Evolutionary conservation across 2,329 filamentous ascomycete genomes (phyloP), one percentile per base, ranked within the genome.

Genomic region (Capronia americana): DNA sequence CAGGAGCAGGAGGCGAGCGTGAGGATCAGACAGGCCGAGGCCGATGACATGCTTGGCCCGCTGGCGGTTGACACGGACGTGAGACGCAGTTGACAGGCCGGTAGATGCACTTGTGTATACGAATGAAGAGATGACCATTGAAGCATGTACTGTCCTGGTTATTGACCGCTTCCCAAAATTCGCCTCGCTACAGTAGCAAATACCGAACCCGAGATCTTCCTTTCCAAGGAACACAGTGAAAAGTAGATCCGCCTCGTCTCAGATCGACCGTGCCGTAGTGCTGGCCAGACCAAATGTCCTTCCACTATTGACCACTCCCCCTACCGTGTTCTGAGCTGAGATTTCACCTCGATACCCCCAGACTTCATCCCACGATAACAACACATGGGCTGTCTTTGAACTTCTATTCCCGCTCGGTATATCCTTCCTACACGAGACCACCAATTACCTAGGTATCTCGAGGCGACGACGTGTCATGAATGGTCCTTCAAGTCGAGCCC

Each of bases 1-100:
- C 86, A 89, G 66, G 92, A 88, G 65, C 81, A 79, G 65, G 79
- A 82, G 46, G 71, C 70, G 1, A 64, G 54, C 58, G n/a, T 50
- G 14, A 65, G 68, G 24, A 56, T 23, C 5, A 59, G 64, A 12
- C 65, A 67, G 57, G 58, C 67, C 28, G 68, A 70, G 3, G 48
- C 32, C 14, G 68, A 57, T 41, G 66, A 63, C 12, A 24, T 65
- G 38, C 34, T 68, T 24, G 65, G 44, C 10, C 48, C 63, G n/a
- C 56, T 63, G 14, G 55, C 56, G 11, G n/a, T 61, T 11, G 54
- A 61, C n/a, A 24, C 23, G n/a, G 57, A 65, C 26, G 34, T 23
- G n/a, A 41, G 60, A 55, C 59, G 66, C 11, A 68, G 66, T 44
- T 65, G 57, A 67, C n/a, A 44, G 38, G 17, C 38, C 20, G 17